Evolutionary conservation across 2,329 filamentous ascomycete genomes (phyloP).

Genomic region (Fusarium sp.): DNA sequence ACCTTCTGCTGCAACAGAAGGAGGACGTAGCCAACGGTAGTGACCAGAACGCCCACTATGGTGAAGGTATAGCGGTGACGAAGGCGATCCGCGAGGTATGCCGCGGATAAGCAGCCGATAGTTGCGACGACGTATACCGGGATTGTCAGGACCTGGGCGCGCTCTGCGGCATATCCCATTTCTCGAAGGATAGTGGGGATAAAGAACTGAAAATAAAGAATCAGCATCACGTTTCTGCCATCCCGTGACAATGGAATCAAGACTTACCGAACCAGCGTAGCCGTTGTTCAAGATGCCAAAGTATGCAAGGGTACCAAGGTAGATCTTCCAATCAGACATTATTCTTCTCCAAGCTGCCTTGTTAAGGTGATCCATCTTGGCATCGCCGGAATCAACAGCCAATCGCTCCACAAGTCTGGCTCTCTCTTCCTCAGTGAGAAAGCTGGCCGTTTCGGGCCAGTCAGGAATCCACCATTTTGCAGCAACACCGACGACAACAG

Average conservation of each 20-base stretch:
- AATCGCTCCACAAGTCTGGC: constrained; percentile 76
- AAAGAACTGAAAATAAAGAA: constrained; percentile 53
- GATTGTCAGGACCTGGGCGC: constrained; percentile 73
- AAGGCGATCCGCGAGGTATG: constrained; percentile 38
- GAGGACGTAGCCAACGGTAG: constrained; percentile 12
- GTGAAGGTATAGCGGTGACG: constrained; percentile 22
- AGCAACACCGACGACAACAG: constrained; percentile 71
- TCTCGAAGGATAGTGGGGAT: constrained; percentile 72
- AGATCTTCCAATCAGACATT: constrained; percentile 67
- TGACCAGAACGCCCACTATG: constrained; percentile 1
- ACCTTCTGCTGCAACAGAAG: constrained; percentile 11
- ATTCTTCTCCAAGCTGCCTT: constrained; percentile 67
- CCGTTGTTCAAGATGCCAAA: constrained; percentile 61
- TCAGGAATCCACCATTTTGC: constrained; percentile 81
- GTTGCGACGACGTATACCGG: constrained; percentile 71
- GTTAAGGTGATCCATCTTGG: constrained; percentile 26
- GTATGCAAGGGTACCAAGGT: constrained; percentile 1
- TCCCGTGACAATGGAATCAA: rapidly evolving
- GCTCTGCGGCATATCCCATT: constrained; percentile 66
- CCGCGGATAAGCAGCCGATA: constrained; percentile 63
- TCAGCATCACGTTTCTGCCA: not conserved
- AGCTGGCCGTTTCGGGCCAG: constrained; percentile 81
- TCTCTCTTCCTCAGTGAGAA: constrained; percentile 78
- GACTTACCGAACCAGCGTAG: constrained; percentile 60
- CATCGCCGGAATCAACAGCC: constrained; percentile 41